Base-by-base conservation (phyloP, 2,329 filamentous ascomycete species). In the Ophiostoma fasciatum region DNA sequence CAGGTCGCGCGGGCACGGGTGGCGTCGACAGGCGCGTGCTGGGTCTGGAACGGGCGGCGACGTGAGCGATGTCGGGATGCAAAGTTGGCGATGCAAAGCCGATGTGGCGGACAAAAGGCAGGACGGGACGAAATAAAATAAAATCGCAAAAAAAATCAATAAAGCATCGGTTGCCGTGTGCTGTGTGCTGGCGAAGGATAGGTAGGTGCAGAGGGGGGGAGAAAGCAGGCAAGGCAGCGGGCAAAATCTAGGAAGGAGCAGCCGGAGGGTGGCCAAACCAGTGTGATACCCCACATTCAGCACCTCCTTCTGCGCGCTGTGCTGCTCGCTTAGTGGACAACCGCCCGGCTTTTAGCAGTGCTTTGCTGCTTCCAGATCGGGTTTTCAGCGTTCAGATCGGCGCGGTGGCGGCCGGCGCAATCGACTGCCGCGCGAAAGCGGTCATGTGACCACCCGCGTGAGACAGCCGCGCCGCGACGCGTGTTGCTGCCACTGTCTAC, bases 211-310 rank as follows among this genome's bases (percentile, higher is more conserved):
- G 27, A 25, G 31, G 13, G 10, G 27, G 33, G 26, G 27, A 5
- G 19, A 26, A 36, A 10, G 13, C 15, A n/a, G n/a, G n/a, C n/a
- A n/a, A n/a, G n/a, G n/a, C n/a, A n/a, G n/a, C n/a, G n/a, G n/a
- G n/a, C n/a, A n/a, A n/a, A n/a, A n/a, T n/a, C n/a, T n/a, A n/a
- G 25, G 35, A 28, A 33, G 10, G 31, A 30, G 31, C 26, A 7
- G 33, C 3, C 29, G 21, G n/a, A 15, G 18, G 14, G 23, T 25
- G 13, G 6, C 28, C 31, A 32, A 14, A 17, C 14, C 14, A 14
- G 11, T 22, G n/a, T 37, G 35, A 22, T 33, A 37, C 35, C 35
- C 35, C 35, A 37, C 35, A 37, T 28, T 33, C 26, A 33, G 28
- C 15, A 23, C 21, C 7, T 23, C n/a, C n/a, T n/a, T n/a, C n/a